These are phyloP conservation scores for Zygosaccharomyces pseudobailii DNA, from an alignment of 1,139 yeast species.

Conservation along the genomic window DNA sequence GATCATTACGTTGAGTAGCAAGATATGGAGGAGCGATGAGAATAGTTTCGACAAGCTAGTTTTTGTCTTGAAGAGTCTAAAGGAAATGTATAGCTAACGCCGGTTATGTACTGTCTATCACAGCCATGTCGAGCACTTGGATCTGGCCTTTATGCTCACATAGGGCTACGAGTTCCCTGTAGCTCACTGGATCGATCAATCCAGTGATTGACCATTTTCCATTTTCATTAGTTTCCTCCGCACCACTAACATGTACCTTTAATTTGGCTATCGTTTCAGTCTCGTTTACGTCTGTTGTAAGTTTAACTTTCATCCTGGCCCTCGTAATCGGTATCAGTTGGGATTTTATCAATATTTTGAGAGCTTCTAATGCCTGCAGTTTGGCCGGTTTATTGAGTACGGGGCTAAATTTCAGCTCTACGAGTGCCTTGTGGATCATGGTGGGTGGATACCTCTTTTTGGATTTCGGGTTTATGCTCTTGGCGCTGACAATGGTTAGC, in stretches of 20 bases:
- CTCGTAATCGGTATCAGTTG: slow-evolving; percentile 91
- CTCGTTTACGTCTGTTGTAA: slow-evolving; percentile 44
- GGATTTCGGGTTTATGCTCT: slow-evolving; percentile 85
- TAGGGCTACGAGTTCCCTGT: slow-evolving; percentile 57
- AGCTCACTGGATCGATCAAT: slow-evolving; percentile 83
- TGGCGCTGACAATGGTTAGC: slow-evolving; percentile 76
- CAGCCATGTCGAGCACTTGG: slow-evolving; percentile 90
- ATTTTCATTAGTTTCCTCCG: slow-evolving; percentile 45
- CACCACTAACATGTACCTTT: slow-evolving; percentile 29
- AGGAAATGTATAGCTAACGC: slow-evolving; percentile 26
- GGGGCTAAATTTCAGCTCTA: slow-evolving; percentile 75
- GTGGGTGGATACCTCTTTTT: slow-evolving; percentile 91
- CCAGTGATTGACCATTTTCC: slow-evolving; percentile 61
- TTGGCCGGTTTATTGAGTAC: slow-evolving; percentile 78
- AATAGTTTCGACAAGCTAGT: slow-evolving; percentile 30
- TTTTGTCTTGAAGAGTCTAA: slow-evolving; percentile 27
- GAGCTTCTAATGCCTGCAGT: slow-evolving; percentile 88
- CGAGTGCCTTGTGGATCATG: slow-evolving; percentile 83
- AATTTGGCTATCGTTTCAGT: slow-evolving; percentile 35
- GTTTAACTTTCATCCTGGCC: slow-evolving; percentile 85
- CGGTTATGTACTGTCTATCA: slow-evolving; percentile 42
- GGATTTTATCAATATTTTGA: slow-evolving; percentile 64
- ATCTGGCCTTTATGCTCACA: slow-evolving; percentile 58
- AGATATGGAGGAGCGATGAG: slow-evolving; percentile 31
- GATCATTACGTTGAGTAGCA: slow-evolving; percentile 41